phyloP scores from a whole-genome alignment of 225 moss, liverwort and hornwort species.

The Antitrichia curtipendula region DNA sequence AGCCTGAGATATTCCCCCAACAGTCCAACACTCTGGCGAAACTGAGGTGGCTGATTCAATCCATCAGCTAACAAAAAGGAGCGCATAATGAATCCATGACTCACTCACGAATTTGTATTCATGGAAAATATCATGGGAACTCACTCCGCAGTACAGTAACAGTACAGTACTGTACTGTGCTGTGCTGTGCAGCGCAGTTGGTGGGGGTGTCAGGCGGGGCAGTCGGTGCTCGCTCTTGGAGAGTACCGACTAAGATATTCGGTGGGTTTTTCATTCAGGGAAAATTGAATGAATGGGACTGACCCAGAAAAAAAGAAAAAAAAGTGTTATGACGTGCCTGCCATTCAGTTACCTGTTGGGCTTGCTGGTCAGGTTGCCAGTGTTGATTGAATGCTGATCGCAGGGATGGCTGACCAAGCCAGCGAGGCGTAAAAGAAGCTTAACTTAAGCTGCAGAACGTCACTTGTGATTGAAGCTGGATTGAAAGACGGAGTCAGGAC shows the following conservation, averaged over 20 bases:
- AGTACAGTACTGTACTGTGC: too few species aligned
- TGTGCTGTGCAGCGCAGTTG: not conserved
- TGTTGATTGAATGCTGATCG: not conserved
- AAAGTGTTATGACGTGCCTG: not conserved
- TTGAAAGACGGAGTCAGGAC: not conserved
- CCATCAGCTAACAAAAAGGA: not conserved
- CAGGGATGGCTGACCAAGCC: not conserved
- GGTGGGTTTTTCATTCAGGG: not conserved
- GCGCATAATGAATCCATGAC: not conserved
- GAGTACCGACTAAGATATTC: not conserved
- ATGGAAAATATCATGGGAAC: not conserved
- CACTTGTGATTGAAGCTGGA: not conserved
- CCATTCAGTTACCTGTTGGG: not conserved
- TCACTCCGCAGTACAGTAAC: not conserved
- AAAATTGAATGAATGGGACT: not conserved
- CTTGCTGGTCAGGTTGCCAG: not conserved
- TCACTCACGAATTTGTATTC: too few species aligned
- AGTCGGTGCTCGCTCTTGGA: too few species aligned
- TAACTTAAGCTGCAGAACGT: not conserved
- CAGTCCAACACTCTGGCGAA: not conserved
- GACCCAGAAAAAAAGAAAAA: not conserved
- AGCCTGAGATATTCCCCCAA: not conserved
- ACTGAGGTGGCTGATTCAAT: not conserved
- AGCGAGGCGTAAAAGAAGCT: not conserved
- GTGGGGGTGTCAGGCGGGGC: not conserved